Evolutionary conservation across 2,329 filamentous ascomycete species (phyloP).

Genomic region (Ceratocystiopsis brevicomis): DNA sequence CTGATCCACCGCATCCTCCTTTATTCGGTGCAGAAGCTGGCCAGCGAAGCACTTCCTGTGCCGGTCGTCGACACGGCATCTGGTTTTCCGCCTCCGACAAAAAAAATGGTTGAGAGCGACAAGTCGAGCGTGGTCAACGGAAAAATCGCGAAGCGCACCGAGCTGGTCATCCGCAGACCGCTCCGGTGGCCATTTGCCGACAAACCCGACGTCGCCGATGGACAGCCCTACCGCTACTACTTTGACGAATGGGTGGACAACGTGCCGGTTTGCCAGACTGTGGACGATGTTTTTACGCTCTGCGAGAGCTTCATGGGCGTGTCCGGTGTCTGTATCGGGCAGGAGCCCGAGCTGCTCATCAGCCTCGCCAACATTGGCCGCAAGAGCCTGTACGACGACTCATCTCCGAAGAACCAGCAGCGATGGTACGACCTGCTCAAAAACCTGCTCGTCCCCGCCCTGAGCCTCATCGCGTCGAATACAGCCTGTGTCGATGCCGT

Average conservation of each 20-base stretch:
- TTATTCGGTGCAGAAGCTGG: constrained; percentile 62
- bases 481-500: constrained; percentile 70
- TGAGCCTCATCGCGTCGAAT: constrained; percentile 74
- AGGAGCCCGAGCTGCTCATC: constrained; percentile 56
- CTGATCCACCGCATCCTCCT: constrained; percentile 71
- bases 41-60: constrained; percentile 25
- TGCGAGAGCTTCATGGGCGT: constrained; percentile 71
- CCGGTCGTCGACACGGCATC: constrained; percentile 4
- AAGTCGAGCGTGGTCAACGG: constrained; percentile 52
- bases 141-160: constrained; percentile 35
- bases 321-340: constrained; percentile 76
- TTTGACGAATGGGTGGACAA: constrained; percentile 97
- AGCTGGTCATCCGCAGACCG: constrained; percentile 43
- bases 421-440: constrained; percentile 78
- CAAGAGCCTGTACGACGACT: constrained; percentile 52
- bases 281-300: constrained; percentile 79
- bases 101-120: constrained; percentile 31
- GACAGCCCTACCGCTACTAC: constrained; percentile 76
- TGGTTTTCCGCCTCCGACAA: constrained; percentile 21
- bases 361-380: constrained; percentile 76
- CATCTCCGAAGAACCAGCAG: constrained; percentile 46
- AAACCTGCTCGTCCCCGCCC: constrained; percentile 65
- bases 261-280: constrained; percentile 71
- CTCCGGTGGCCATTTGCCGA: constrained; percentile 76
- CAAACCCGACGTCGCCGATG: constrained; percentile 53